Evolutionary conservation across 2,329 filamentous ascomycete genomes (phyloP).

Genomic region (Hymenoscyphus albidus): DNA sequence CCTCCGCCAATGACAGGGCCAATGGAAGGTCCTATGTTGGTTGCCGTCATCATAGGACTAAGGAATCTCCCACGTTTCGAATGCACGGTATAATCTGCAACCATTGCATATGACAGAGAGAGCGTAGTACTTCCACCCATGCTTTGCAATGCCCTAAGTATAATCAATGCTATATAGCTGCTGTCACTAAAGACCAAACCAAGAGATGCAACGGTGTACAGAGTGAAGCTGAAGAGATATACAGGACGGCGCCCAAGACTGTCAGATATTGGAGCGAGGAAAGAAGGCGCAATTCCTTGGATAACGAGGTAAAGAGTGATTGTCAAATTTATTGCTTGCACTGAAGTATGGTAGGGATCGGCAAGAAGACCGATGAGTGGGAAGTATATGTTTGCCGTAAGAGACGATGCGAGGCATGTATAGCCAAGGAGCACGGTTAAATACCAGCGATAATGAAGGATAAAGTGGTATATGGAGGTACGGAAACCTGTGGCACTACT

Average conservation of each 20-base stretch:
- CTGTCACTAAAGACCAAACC: conserved; percentile 42
- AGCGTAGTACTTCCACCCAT: conserved; percentile 55
- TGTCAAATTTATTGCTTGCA: conserved; percentile 21
- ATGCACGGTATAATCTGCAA: conserved; percentile 64
- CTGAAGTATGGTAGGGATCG: conserved; percentile 5
- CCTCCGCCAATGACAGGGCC: conserved; percentile 30
- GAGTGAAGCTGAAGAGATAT: conserved; percentile 47
- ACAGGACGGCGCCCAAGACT: conserved; percentile 50
- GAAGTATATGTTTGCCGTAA: conserved; percentile 22
- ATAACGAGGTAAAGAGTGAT: conserved; percentile 34
- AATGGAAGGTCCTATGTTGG: conserved; percentile 18
- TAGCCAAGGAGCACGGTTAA: conserved; percentile 23
- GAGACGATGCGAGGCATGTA: conserved; percentile 35
- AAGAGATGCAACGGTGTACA: conserved; percentile 53
- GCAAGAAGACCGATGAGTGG: conserved; percentile 18
- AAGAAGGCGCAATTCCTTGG: conserved; percentile 53
- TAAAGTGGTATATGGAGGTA: neutral
- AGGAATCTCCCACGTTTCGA: conserved; percentile 58
- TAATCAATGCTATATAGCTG: conserved; percentile 46
- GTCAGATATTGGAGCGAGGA: conserved; percentile 51
- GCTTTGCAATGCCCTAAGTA: conserved; percentile 55
- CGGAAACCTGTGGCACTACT: too few relatives aligned
- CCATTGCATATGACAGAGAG: conserved; percentile 57
- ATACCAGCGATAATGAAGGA: neutral
- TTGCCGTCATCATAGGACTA: conserved; percentile 32